Conservation (phyloP, 176 grass and related monocot genomes). For the Ampelocalamus luodianensis region DNA sequence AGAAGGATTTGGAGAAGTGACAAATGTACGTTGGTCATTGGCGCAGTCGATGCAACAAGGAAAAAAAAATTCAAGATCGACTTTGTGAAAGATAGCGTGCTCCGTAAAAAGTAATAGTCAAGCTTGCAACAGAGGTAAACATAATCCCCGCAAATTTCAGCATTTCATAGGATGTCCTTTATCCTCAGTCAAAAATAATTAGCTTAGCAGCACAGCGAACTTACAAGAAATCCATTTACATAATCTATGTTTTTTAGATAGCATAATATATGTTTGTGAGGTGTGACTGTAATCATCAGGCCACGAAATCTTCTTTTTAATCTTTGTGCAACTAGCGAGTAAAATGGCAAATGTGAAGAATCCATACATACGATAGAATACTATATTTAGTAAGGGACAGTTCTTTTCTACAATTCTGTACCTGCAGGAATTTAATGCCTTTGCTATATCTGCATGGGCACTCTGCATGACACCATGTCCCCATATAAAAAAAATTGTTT, state of each 20-base stretch:
- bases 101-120: background rate
- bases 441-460: background rate
- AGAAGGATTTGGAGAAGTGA: conserved; percentile 44
- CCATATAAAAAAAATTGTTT: too few species aligned
- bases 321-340: conserved; percentile 5
- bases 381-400: background rate
- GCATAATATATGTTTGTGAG: background rate
- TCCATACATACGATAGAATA: background rate
- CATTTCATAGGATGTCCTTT: conserved; percentile 2
- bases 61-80: background rate
- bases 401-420: conserved; percentile 23
- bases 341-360: conserved; percentile 13
- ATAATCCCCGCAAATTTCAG: conserved; percentile 9
- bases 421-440: background rate
- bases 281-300: background rate
- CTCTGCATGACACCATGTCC: background rate
- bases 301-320: background rate
- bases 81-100: background rate
- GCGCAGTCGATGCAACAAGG: background rate
- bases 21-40: conserved; percentile 44
- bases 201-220: background rate
- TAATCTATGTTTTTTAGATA: background rate
- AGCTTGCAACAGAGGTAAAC: conserved; percentile 8
- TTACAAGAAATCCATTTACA: background rate
- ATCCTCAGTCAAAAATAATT: background rate